phyloP scores from a whole-genome alignment of 2,329 filamentous ascomycete species.

The Monilinia laxa region DNA sequence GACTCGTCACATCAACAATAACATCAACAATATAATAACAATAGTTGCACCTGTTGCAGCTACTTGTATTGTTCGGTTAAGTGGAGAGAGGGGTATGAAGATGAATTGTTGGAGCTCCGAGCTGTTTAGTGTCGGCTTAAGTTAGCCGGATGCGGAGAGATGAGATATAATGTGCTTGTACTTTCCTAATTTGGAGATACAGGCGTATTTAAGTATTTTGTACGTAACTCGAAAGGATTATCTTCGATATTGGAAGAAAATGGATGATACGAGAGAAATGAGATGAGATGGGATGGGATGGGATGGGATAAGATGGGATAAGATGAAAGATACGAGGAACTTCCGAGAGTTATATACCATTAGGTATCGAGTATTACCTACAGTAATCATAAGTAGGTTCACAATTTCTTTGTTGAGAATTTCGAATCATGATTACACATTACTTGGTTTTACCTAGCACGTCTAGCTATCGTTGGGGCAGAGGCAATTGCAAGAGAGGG shows the following conservation, averaged over 20 bases:
- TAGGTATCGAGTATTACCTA: background rate
- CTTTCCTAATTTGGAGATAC: background rate
- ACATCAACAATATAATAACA: background rate
- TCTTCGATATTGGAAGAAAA: background rate
- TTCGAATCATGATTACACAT: background rate
- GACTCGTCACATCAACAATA: constrained; percentile 7
- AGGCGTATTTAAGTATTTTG: background rate
- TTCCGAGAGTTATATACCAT: background rate
- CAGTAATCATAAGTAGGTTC: too few relatives aligned
- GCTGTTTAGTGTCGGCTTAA: constrained; percentile 4
- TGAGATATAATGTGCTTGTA: background rate
- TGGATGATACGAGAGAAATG: background rate
- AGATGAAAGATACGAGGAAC: background rate
- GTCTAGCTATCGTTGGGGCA: too few relatives aligned
- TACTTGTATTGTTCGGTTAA: constrained; percentile 5
- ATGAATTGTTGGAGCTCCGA: background rate
- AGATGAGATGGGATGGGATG: background rate
- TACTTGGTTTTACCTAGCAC: background rate
- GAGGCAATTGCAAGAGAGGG: too few relatives aligned
- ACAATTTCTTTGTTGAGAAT: constrained; percentile 2
- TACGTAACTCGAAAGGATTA: background rate
- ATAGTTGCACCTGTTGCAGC: background rate
- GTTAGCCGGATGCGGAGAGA: constrained; percentile 8
- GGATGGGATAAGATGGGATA: background rate
- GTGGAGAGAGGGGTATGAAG: background rate